Evolutionary conservation across 164 flowering plant species (phyloP).

Genomic region (Vitis amurensis): DNA sequence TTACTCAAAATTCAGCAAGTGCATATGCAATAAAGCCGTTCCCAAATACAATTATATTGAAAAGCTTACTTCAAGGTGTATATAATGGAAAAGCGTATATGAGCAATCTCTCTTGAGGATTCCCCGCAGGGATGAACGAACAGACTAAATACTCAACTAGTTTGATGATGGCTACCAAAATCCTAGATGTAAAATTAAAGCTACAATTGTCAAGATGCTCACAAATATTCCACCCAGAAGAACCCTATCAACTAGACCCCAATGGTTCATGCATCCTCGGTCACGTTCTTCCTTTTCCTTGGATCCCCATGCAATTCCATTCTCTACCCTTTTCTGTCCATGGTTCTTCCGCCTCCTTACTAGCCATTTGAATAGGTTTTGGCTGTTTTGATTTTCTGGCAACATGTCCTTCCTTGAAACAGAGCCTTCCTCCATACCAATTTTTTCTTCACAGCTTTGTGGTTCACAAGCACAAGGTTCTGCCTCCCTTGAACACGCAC

Average conservation of each 20-base stretch:
- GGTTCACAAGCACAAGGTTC: constrained; percentile 51
- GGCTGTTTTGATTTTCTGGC: constrained; percentile 23
- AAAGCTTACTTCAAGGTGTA: too few species aligned
- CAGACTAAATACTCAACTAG: background rate
- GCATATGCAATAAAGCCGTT: too few species aligned
- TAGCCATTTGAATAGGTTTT: constrained; percentile 40
- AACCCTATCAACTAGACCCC: constrained; percentile 48
- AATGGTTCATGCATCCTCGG: constrained; percentile 5
- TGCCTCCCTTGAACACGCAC: constrained; percentile 40
- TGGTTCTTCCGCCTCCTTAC: constrained; percentile 51
- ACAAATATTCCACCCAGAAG: constrained; percentile 58
- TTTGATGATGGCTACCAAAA: constrained; percentile 11
- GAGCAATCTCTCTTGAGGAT: background rate
- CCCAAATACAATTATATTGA: too few species aligned
- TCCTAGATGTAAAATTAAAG: constrained; percentile 37
- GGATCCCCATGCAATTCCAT: constrained; percentile 8
- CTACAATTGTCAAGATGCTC: constrained; percentile 52
- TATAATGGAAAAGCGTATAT: background rate
- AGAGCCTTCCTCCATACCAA: constrained; percentile 7
- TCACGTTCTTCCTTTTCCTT: constrained; percentile 14
- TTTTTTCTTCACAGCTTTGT: constrained; percentile 33
- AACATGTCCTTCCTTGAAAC: constrained; percentile 4
- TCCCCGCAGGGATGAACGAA: background rate
- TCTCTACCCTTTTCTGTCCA: constrained; percentile 16
- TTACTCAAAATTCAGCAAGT: too few species aligned